Evolutionary conservation across 352 stramenopile species (phyloP).

Genomic region (Globisporangium alternatum): DNA sequence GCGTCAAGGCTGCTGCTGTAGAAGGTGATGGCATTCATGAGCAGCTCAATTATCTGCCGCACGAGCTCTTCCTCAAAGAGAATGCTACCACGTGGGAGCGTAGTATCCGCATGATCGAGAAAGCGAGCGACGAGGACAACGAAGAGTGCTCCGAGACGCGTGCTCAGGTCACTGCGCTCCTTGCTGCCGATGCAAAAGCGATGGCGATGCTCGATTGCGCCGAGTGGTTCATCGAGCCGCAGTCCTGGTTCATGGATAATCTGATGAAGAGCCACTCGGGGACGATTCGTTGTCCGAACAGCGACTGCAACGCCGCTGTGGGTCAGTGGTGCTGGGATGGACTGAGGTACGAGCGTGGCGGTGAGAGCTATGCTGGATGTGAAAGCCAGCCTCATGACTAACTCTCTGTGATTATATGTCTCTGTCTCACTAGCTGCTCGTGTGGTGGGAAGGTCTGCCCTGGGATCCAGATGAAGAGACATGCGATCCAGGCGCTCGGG

Average conservation of each 20-base stretch:
- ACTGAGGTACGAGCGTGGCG: slow-evolving; percentile 26
- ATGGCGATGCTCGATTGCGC: slow-evolving; percentile 26
- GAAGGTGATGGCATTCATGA: neutral
- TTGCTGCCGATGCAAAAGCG: slow-evolving; percentile 33
- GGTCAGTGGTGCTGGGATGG: slow-evolving; percentile 59
- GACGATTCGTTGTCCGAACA: slow-evolving; percentile 40
- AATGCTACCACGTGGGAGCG: slow-evolving; percentile 39
- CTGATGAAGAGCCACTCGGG: slow-evolving; percentile 21
- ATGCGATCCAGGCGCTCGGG: slow-evolving; percentile 45
- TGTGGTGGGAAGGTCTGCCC: slow-evolving; percentile 42
- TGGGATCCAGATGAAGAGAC: slow-evolving; percentile 50
- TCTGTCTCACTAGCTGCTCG: slow-evolving; percentile 22
- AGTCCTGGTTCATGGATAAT: slow-evolving; percentile 39
- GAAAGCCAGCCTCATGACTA: too few relatives aligned
- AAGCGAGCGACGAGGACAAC: slow-evolving; percentile 17
- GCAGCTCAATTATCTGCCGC: neutral
- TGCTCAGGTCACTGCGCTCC: slow-evolving; percentile 26
- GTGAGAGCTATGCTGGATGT: too few relatives aligned
- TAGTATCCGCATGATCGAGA: slow-evolving; percentile 27
- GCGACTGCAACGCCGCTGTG: slow-evolving; percentile 31
- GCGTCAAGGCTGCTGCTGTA: neutral
- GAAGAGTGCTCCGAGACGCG: slow-evolving; percentile 8
- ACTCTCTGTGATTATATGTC: slow-evolving; percentile 1
- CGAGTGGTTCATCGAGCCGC: slow-evolving; percentile 52
- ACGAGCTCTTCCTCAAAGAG: slow-evolving; percentile 5